Base-by-base conservation (phyloP, 208 protist species). In the Trypanosoma scelopori region DNA sequence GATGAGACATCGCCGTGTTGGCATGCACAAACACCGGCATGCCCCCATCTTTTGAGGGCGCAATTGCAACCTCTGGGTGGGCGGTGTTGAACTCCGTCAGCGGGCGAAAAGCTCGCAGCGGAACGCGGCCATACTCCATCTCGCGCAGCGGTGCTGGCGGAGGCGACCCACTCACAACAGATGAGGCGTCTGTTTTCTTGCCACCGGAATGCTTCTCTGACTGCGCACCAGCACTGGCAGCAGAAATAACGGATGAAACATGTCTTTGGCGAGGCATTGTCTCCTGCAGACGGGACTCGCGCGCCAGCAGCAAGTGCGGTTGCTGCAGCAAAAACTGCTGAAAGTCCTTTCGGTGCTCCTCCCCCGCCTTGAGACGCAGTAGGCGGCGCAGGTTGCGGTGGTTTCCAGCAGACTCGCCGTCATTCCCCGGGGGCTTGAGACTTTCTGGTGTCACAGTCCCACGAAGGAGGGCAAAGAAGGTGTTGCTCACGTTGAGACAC, bases 381-480 rank as follows among this genome's bases (percentile, higher is more conserved):
- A 95, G 76, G 47, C 90, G 79, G 20, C 83, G 76, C 46, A 95
- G 78, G 5, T 85, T 82, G 30, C 81, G 76, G 67, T 95, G 89
- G n/a, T 81, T 76, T 20, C 87, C 84, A 37, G 71, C 58, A 23
- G n/a, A n/a, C n/a, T 80, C 65, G 9, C 65, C 66, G 23, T 70
- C 45, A 35, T 78, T 76, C 2, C 72, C 79, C 0, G 69, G 62
- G 12, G 79, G 64, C 27, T 83, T 52, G 27, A 95, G 73, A 47
- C 85, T 83, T 46, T 89, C 80, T 18, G 86, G 84, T 35, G 74
- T 71, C 42, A 89, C 77, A 55, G 92, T 49, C 52, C 86, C 86
- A 25, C 75, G 78, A 41, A 89, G 64, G 32, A 95, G 55, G 43
- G 79, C 68, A 53, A 92, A 80, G 57, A 89, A 82, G 49, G 69